A percentile compares a stretch with the other conserved stretches of the same genome.
Evolutionary conservation across 2,329 filamentous ascomycete genomes (phyloP).

Genomic region (Coniochaeta sp.): DNA sequence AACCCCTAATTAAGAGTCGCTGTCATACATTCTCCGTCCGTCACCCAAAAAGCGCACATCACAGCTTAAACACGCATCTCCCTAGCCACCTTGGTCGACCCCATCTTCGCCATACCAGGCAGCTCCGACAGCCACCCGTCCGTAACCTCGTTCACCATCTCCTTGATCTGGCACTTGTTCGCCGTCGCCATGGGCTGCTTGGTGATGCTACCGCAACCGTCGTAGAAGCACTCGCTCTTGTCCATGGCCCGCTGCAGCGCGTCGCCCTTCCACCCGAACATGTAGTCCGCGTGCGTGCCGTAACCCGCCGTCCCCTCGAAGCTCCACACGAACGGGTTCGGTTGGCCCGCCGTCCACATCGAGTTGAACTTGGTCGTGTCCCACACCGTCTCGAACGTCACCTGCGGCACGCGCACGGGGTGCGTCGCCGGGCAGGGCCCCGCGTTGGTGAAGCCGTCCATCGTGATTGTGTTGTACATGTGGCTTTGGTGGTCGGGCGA

Average conservation of each 20-base stretch:
- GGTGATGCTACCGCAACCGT: slow-evolving; percentile 22
- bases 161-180: slow-evolving; percentile 20
- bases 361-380: slow-evolving; percentile 12
- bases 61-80: neutral
- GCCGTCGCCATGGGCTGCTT: slow-evolving; percentile 21
- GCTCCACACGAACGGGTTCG: slow-evolving; percentile 9
- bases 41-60: neutral
- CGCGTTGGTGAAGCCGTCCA: slow-evolving; percentile 7
- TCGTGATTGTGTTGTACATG: slow-evolving; percentile 10
- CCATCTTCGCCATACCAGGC: neutral
- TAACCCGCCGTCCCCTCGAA: slow-evolving; percentile 7
- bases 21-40: no score
- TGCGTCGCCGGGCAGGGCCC: slow-evolving; percentile 7
- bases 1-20: no score
- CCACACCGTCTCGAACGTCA: slow-evolving; percentile 10
- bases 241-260: slow-evolving; percentile 7
- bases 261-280: slow-evolving; percentile 8
- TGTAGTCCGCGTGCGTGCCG: slow-evolving; percentile 7
- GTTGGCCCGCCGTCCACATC: slow-evolving; percentile 9
- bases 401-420: slow-evolving; percentile 9
- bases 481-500: slow-evolving; percentile 9
- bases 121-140: slow-evolving; percentile 15
- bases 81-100: neutral
- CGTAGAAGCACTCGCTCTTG: slow-evolving; percentile 28
- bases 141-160: slow-evolving; percentile 19